These are phyloP conservation scores for Phytophthora gonapodyides DNA, from an alignment of 352 stramenopile species.

Conservation along the genomic window DNA sequence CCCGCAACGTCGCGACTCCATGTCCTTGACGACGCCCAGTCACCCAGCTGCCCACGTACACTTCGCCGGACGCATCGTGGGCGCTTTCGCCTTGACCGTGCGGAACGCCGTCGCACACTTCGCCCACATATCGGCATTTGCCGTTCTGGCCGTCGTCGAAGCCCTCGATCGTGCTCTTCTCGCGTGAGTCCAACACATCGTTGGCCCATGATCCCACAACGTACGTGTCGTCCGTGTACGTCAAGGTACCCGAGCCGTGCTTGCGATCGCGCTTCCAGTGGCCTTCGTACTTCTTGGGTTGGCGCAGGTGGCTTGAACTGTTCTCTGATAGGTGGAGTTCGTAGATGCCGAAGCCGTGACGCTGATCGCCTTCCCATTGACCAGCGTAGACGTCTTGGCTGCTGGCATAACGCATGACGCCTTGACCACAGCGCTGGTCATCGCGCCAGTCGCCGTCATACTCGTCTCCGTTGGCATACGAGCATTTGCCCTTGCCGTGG, in stretches of 20 bases:
- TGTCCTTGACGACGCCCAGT: slow-evolving; percentile 55
- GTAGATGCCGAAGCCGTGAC: slow-evolving; percentile 58
- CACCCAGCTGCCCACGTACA: slow-evolving; percentile 58
- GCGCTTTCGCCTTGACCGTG: slow-evolving; percentile 62
- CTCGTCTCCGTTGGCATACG: slow-evolving; percentile 53
- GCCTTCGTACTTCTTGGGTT: slow-evolving; percentile 68
- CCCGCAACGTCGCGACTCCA: slow-evolving; percentile 51
- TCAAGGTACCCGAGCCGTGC: slow-evolving; percentile 61
- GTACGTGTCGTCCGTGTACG: slow-evolving; percentile 57
- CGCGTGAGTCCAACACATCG: slow-evolving; percentile 18
- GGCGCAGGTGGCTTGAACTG: slow-evolving; percentile 10
- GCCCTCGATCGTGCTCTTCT: slow-evolving; percentile 40
- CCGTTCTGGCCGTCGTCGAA: slow-evolving; percentile 58
- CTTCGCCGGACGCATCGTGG: slow-evolving; percentile 41
- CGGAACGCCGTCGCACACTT: slow-evolving; percentile 47
- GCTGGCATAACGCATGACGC: slow-evolving; percentile 51
- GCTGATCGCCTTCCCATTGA: slow-evolving; percentile 51
- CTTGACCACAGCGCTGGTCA: slow-evolving; percentile 52
- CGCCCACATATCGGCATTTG: slow-evolving; percentile 51
- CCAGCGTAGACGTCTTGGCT: slow-evolving; percentile 59
- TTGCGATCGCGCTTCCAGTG: slow-evolving; percentile 67
- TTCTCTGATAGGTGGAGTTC: slow-evolving; percentile 25
- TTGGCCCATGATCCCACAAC: slow-evolving; percentile 47
- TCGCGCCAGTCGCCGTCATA: slow-evolving; percentile 76
- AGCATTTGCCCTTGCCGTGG: slow-evolving; percentile 68